These are phyloP conservation scores for Tulasnella sp. DNA, from an alignment of 768 basidiomycete genomes.

Conservation along the genomic window DNA sequence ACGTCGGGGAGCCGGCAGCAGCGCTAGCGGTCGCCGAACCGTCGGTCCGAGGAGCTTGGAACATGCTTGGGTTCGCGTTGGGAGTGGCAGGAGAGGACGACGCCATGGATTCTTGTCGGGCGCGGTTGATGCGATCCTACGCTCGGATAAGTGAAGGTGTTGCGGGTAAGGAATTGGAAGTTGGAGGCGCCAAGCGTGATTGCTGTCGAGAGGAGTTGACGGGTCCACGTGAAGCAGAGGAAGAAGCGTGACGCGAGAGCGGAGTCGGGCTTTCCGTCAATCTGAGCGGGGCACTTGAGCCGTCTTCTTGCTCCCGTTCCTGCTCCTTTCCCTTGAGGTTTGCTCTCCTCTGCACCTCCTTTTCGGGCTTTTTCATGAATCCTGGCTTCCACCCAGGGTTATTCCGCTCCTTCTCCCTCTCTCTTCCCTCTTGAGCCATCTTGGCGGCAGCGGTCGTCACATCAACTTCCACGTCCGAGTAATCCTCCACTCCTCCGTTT, in stretches of 20 bases:
- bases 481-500: conserved; percentile 5
- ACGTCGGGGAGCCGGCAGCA: neutral
- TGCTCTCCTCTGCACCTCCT: conserved; percentile 6
- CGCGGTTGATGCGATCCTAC: conserved; percentile 18
- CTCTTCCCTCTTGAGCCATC: neutral
- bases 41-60: neutral
- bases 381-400: conserved; percentile 15
- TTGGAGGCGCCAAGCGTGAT: neutral
- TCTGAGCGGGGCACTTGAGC: neutral
- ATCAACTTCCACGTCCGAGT: conserved; percentile 14
- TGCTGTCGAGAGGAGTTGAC: neutral
- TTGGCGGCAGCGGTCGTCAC: neutral
- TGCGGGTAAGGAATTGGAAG: neutral
- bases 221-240: neutral
- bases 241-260: conserved; percentile 4
- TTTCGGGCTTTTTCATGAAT: conserved; percentile 10
- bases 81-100: neutral
- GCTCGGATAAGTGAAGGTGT: conserved; percentile 20
- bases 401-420: neutral
- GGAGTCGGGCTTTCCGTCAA: conserved; percentile 18
- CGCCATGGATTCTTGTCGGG: conserved; percentile 7
- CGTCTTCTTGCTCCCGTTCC: neutral
- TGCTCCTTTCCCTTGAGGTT: neutral
- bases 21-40: neutral
- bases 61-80: neutral